These are phyloP conservation scores for Neonectria ditissima DNA, from an alignment of 2,329 filamentous ascomycete species.

Conservation along the genomic window DNA sequence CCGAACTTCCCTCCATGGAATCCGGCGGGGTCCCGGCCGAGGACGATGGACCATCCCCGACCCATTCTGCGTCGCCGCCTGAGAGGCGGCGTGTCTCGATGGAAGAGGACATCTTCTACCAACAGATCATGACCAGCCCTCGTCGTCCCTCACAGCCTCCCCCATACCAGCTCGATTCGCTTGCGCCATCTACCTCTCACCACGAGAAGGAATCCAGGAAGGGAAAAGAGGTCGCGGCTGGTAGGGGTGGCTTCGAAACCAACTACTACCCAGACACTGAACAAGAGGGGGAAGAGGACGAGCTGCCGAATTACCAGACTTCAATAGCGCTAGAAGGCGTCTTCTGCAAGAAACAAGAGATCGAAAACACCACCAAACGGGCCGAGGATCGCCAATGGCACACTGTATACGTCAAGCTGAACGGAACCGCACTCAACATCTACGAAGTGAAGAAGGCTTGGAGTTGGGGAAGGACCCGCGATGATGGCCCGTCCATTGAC, in stretches of 20 bases:
- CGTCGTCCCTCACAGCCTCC: conserved; percentile 61
- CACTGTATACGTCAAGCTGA: conserved; percentile 71
- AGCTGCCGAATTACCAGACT: conserved; percentile 68
- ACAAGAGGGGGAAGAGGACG: conserved; percentile 59
- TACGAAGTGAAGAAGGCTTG: conserved; percentile 72
- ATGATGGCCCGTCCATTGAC: conserved; percentile 62
- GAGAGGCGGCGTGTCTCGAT: conserved; percentile 63
- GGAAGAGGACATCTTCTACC: conserved; percentile 67
- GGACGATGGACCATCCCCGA: conserved; percentile 51
- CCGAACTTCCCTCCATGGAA: conserved; percentile 49
- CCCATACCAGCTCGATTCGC: conserved; percentile 54
- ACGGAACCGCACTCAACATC: conserved; percentile 76
- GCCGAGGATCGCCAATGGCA: conserved; percentile 74
- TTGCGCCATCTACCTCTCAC: conserved; percentile 30
- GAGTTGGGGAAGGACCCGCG: conserved; percentile 61
- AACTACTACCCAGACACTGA: conserved; percentile 22
- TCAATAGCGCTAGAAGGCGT: conserved; percentile 67
- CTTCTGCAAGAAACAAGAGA: conserved; percentile 74
- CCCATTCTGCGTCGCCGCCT: conserved; percentile 50
- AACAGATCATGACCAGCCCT: conserved; percentile 62
- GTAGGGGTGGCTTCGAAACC: conserved; percentile 37
- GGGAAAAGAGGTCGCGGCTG: conserved; percentile 34
- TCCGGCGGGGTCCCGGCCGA: conserved; percentile 44
- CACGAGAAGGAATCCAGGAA: conserved; percentile 34
- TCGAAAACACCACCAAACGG: conserved; percentile 72